Evolutionary conservation across 306 rosid genomes (phyloP), one percentile per base, ranked within the genome.

Genomic region (Herpetospermum pedunculosum): DNA sequence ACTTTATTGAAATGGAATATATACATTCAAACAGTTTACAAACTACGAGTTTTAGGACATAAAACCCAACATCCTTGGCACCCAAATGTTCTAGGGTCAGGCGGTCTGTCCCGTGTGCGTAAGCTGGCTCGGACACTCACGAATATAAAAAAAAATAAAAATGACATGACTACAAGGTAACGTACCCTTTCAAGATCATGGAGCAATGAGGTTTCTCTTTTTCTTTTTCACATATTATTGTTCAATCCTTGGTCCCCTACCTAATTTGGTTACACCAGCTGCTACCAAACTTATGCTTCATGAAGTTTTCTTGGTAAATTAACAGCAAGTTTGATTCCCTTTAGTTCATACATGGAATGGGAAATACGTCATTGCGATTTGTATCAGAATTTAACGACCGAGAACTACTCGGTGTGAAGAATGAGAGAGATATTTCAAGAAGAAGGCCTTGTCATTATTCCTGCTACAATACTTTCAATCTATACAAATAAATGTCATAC

Each of bases 161-260:
- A n/a, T n/a, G n/a, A n/a, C 94, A 84, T 87, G 88, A 76, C 81
- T 64, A 77, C 50, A 81, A 79, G 82, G 87, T 85, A 23, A 74
- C 7, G 49, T 75, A 74, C 82, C 80, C 73, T 84, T 80, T 83
- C 84, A 84, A 77, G 86, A 84, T 81, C 90, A 88, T 85, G 88
- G 79, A 72, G 79, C 77, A 73, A 73, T 59, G 80, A 73, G 75
- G 77, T 65, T 54, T 85, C 80, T 69, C 79, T 75, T 67, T 84
- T 90, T 63, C 80, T 77, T 65, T 85, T 89, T 55, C 68, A 49
- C 55, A 73, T 60, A 2, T 76, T 86, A 85, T 84, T 75, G 84
- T 88, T 90, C 79, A 47, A 80, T 76, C 69, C 77, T 72, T 75
- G 79, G 81, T 63, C 77, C 90, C 81, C 81, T 15, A 12, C n/a